These are phyloP conservation scores for Vanrija sp. DNA, from an alignment of 1,284 basidiomycete species.

Conservation along the genomic window DNA sequence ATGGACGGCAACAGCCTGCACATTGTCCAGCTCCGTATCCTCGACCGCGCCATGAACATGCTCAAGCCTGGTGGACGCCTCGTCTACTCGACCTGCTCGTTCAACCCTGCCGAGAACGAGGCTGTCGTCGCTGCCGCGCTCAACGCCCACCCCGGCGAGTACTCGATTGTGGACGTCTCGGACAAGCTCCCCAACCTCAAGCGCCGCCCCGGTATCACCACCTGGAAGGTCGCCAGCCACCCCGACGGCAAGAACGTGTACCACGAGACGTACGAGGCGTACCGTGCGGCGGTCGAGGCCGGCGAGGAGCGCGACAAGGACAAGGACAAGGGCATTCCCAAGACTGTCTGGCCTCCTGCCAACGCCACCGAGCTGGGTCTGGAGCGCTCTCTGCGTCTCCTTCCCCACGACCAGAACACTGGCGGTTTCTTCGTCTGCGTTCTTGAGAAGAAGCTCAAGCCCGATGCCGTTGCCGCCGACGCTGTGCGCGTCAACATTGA, in stretches of 20 bases:
- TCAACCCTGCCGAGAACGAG: slow-evolving; percentile 98
- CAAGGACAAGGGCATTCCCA: slow-evolving; percentile 55
- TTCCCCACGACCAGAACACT: slow-evolving; percentile 94
- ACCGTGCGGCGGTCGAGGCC: slow-evolving; percentile 24
- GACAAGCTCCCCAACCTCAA: slow-evolving; percentile 65
- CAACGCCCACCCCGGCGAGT: slow-evolving; percentile 69
- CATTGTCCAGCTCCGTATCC: slow-evolving; percentile 86
- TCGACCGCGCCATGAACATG: slow-evolving; percentile 86
- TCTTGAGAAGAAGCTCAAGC: slow-evolving; percentile 57
- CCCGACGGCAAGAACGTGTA: slow-evolving; percentile 24
- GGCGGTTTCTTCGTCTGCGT: slow-evolving; percentile 97
- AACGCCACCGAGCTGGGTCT: slow-evolving; percentile 62
- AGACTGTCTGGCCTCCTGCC: slow-evolving; percentile 74
- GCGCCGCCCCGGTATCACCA: slow-evolving; percentile 67
- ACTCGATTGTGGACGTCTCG: slow-evolving; percentile 77
- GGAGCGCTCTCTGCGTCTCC: slow-evolving; percentile 72
- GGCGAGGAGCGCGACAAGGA: slow-evolving; percentile 34
- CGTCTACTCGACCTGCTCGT: slow-evolving; percentile 96
- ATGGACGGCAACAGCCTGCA: slow-evolving; percentile 89
- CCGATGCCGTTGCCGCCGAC: neutral
- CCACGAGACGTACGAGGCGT: slow-evolving; percentile 37
- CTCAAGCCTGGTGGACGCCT: slow-evolving; percentile 81
- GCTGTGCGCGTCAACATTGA: slow-evolving; percentile 6
- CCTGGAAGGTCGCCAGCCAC: slow-evolving; percentile 63
- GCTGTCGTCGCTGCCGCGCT: slow-evolving; percentile 87